Conservation (phyloP, 2,329 filamentous ascomycete genomes). For the Camptophora hylomeconis region DNA sequence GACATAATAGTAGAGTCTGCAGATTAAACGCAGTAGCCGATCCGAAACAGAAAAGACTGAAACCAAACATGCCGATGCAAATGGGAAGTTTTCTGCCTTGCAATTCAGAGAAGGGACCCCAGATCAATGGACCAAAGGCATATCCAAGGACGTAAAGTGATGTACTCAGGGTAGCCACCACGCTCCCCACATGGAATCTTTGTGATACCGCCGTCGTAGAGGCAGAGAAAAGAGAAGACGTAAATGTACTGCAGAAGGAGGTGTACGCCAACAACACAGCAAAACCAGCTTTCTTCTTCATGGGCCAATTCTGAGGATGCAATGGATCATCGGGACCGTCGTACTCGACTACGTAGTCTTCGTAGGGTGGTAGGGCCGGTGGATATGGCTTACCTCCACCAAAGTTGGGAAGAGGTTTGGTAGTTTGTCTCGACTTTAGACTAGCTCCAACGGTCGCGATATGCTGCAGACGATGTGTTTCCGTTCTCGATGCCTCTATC, state of each 20-base stretch:
- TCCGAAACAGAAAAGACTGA: slow-evolving; percentile 37
- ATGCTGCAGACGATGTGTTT: slow-evolving; percentile 24
- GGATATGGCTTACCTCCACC: slow-evolving; percentile 46
- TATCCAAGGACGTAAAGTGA: slow-evolving; percentile 34
- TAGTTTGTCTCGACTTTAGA: slow-evolving; percentile 19
- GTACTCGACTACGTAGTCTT: slow-evolving; percentile 58
- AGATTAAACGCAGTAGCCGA: slow-evolving; percentile 38
- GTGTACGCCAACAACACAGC: slow-evolving; percentile 17
- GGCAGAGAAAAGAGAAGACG: slow-evolving; percentile 53
- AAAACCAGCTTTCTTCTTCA: slow-evolving; percentile 49
- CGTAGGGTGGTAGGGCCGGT: slow-evolving; percentile 39
- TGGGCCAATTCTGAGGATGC: slow-evolving; percentile 78
- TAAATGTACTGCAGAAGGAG: slow-evolving; percentile 37
- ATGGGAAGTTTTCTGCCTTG: slow-evolving; percentile 37
- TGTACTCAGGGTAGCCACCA: slow-evolving; percentile 28
- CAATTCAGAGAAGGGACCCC: slow-evolving; percentile 42
- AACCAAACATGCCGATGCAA: slow-evolving; percentile 36
- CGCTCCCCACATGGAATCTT: slow-evolving; percentile 43
- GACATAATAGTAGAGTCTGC: slow-evolving; percentile 39
- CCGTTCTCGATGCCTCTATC: slow-evolving; percentile 15
- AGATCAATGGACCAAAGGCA: slow-evolving; percentile 35
- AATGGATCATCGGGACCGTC: slow-evolving; percentile 70
- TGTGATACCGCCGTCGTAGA: slow-evolving; percentile 45
- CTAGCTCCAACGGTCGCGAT: slow-evolving; percentile 28
- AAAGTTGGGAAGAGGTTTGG: slow-evolving; percentile 26